Percentiles rank a stretch among this genome's conserved stretches.
phyloP scores from a whole-genome alignment of 2,329 filamentous ascomycete species.

The Sporothrix brasiliensis region DNA sequence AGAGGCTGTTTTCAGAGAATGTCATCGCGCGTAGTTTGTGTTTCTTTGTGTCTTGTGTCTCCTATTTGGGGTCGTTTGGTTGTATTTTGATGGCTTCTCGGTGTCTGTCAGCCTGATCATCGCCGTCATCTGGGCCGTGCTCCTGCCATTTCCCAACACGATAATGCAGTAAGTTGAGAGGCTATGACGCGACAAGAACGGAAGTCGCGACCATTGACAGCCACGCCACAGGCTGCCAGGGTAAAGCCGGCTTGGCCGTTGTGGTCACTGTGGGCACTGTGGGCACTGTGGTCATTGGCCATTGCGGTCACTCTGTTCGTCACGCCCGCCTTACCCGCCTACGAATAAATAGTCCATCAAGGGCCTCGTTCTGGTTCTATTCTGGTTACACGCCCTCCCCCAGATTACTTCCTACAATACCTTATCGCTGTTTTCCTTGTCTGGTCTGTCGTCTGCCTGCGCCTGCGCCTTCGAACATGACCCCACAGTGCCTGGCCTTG shows the following conservation, averaged over 20 bases:
- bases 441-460: neutral
- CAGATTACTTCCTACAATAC: conserved; percentile 6
- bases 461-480: neutral
- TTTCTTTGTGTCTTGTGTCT: neutral
- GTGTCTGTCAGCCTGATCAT: neutral
- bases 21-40: neutral
- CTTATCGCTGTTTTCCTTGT: neutral
- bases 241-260: neutral
- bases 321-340: neutral
- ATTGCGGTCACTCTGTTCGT: neutral
- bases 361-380: neutral
- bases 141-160: neutral
- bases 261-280: no score
- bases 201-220: conserved; percentile 9
- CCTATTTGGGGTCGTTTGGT: conserved; percentile 4
- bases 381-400: conserved; percentile 4
- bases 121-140: neutral
- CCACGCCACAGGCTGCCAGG: neutral
- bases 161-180: neutral
- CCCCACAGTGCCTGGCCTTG: neutral
- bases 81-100: neutral
- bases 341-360: no score
- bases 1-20: conserved; percentile 7
- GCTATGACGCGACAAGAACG: conserved; percentile 7
- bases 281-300: no score